Conservation (phyloP, 2,329 filamentous ascomycete species). For the Albifimbria verrucaria region DNA sequence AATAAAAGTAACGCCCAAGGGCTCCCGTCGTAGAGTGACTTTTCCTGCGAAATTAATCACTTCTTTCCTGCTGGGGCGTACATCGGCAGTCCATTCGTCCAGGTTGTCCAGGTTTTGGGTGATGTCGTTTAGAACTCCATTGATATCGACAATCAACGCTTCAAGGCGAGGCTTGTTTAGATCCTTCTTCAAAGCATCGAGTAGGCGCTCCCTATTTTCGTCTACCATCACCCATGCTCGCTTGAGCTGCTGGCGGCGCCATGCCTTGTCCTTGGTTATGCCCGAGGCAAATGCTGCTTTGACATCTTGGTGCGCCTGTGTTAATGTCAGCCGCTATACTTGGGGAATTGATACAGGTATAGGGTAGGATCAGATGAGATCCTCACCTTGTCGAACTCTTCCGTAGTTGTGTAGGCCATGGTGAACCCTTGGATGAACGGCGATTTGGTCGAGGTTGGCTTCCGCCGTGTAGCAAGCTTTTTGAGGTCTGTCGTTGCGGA, state of each 20-base stretch:
- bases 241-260: slow-evolving; percentile 28
- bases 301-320: not conserved
- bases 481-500: too few relatives aligned
- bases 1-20: slow-evolving; percentile 39
- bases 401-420: too few relatives aligned
- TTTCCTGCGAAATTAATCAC: slow-evolving; percentile 26
- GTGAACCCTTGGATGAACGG: too few relatives aligned
- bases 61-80: slow-evolving; percentile 21
- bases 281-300: not conserved
- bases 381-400: too few relatives aligned
- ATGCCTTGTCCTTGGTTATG: not conserved
- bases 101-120: slow-evolving; percentile 33
- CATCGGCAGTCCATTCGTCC: slow-evolving; percentile 36
- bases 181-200: slow-evolving; percentile 29
- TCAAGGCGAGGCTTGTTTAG: slow-evolving; percentile 32
- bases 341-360: too few relatives aligned
- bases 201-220: slow-evolving; percentile 31
- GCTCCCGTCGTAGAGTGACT: slow-evolving; percentile 36
- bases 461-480: too few relatives aligned
- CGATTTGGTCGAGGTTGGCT: too few relatives aligned
- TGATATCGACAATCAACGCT: slow-evolving; percentile 25
- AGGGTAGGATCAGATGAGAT: too few relatives aligned
- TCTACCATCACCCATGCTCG: slow-evolving; percentile 38
- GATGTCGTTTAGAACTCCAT: slow-evolving; percentile 28
- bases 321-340: too few relatives aligned